Conservation (phyloP, 2,329 filamentous ascomycete species). For the Botryotinia globosa region DNA sequence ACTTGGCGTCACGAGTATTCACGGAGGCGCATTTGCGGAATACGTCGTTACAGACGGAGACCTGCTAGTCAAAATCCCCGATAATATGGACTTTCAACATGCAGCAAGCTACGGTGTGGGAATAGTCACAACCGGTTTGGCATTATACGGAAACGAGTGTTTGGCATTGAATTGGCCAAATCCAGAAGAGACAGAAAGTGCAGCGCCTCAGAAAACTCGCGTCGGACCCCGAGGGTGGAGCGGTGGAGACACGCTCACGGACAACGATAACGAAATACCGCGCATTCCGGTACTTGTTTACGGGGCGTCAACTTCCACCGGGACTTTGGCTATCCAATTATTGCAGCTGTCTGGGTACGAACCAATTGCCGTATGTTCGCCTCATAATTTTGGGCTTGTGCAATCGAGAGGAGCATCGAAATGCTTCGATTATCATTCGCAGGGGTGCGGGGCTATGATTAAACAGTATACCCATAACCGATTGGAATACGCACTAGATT, state of each 20-base stretch:
- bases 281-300: slow-evolving; percentile 20
- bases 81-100: not conserved
- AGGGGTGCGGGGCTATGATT: slow-evolving; percentile 40
- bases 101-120: slow-evolving; percentile 9
- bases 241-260: not conserved
- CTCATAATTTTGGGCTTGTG: slow-evolving; percentile 41
- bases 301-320: slow-evolving; percentile 17
- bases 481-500: slow-evolving; percentile 43
- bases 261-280: not conserved
- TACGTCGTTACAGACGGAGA: slow-evolving; percentile 14
- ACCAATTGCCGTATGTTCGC: slow-evolving; percentile 41
- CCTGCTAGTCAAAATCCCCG: slow-evolving; percentile 17
- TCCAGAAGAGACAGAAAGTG: not conserved
- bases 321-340: slow-evolving; percentile 19
- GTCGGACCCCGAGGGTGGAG: slow-evolving; percentile 18
- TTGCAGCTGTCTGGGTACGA: slow-evolving; percentile 11
- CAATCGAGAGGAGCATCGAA: slow-evolving; percentile 42
- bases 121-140: slow-evolving; percentile 10
- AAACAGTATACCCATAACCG: slow-evolving; percentile 40
- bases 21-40: slow-evolving; percentile 20
- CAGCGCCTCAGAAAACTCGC: not conserved
- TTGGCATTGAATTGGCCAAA: not conserved
- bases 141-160: slow-evolving; percentile 10
- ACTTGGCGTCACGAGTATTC: slow-evolving; percentile 13
- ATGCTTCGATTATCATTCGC: slow-evolving; percentile 43